A percentile compares a stretch with the other conserved stretches of the same genome.
phyloP scores from a whole-genome alignment of 2,329 filamentous ascomycete genomes.

The Clonostachys rhizophaga region DNA sequence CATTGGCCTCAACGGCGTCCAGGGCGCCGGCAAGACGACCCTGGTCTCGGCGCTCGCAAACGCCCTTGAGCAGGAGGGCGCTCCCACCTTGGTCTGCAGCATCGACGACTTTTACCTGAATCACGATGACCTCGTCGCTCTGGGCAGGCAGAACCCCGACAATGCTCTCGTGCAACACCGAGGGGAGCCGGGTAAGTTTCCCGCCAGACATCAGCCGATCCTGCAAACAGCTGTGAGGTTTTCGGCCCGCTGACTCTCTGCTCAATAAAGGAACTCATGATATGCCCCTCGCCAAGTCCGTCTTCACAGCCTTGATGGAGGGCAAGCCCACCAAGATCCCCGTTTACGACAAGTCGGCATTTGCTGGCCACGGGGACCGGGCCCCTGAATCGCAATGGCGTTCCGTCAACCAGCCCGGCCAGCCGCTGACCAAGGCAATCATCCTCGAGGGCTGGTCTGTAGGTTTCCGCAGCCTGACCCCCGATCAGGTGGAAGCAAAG shows the following conservation, averaged over 20 bases:
- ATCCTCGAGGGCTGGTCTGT: conserved; percentile 92
- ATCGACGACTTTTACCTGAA: conserved; percentile 88
- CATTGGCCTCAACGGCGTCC: conserved; percentile 84
- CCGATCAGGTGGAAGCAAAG: conserved; percentile 44
- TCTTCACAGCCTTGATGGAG: conserved; percentile 56
- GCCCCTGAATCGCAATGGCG: conserved; percentile 58
- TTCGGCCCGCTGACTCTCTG: no score
- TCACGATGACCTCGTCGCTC: conserved; percentile 60
- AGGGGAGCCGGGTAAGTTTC: conserved; percentile 65
- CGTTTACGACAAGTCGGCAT: conserved; percentile 79
- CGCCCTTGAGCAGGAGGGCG: conserved; percentile 51
- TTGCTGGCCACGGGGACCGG: conserved; percentile 72
- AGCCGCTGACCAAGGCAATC: conserved; percentile 54
- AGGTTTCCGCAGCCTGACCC: conserved; percentile 65
- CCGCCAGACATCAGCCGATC: neutral
- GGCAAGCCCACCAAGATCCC: conserved; percentile 56
- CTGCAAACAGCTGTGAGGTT: no score
- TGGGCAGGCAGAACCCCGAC: conserved; percentile 59
- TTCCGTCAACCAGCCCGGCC: conserved; percentile 44
- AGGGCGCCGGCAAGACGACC: conserved; percentile 90
- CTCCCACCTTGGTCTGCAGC: conserved; percentile 68
- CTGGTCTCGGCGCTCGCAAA: conserved; percentile 65
- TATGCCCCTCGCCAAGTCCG: conserved; percentile 53
- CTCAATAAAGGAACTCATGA: conserved; percentile 59
- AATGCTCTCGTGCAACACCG: conserved; percentile 78